Conservation (phyloP, 2,329 filamentous ascomycete species). For the Aspergillus fumigatus region DNA sequence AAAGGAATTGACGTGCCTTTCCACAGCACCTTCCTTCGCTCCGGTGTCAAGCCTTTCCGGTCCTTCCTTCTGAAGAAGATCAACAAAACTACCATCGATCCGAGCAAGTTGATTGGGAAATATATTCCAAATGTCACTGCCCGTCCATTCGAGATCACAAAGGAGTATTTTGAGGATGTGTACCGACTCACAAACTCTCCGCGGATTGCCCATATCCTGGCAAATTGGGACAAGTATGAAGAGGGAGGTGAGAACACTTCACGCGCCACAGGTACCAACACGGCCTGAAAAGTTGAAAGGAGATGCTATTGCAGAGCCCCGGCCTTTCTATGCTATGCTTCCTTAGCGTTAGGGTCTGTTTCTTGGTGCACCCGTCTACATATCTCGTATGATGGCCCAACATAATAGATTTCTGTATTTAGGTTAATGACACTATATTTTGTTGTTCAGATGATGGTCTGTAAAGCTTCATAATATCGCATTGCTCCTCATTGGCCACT, state of each 20-base stretch:
- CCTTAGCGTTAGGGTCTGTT: neutral
- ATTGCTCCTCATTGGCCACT: too few species aligned
- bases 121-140: conserved; percentile 99
- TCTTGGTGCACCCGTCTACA: neutral
- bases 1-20: conserved; percentile 98
- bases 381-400: neutral
- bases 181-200: conserved; percentile 84
- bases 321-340: conserved; percentile 4
- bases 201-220: conserved; percentile 55
- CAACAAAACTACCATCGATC: conserved; percentile 97
- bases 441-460: neutral
- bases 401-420: neutral
- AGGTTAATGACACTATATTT: neutral
- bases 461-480: too few species aligned
- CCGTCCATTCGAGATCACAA: conserved; percentile 88
- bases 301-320: conserved; percentile 1
- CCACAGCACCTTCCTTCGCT: conserved; percentile 97
- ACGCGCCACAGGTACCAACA: conserved; percentile 15
- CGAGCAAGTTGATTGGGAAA: conserved; percentile 92
- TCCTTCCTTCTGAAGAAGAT: conserved; percentile 99
- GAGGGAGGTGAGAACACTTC: conserved; percentile 28
- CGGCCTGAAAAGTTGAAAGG: conserved; percentile 1
- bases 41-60: conserved; percentile 97
- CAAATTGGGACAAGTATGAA: conserved; percentile 77
- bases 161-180: conserved; percentile 99